These are phyloP conservation scores for Asterella californica DNA, from an alignment of 225 moss, liverwort and hornwort genomes.

Conservation along the genomic window DNA sequence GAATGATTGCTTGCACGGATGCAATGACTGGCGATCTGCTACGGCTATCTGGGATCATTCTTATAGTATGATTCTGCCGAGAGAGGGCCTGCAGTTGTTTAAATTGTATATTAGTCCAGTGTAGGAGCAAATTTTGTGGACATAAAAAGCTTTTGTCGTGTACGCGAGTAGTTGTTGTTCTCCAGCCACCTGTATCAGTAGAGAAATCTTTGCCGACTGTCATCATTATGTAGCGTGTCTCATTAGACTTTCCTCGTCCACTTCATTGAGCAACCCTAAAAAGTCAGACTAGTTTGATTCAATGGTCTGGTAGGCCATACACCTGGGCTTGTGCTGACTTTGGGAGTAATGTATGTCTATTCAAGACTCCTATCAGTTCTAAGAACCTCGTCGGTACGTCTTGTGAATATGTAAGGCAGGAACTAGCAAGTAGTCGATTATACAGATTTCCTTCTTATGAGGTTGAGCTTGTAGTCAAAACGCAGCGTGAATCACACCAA, in stretches of 20 bases:
- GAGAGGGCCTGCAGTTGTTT: constrained; percentile 1
- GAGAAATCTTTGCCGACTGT: background rate
- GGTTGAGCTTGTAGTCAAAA: background rate
- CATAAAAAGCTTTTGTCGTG: background rate
- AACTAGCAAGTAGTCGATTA: background rate
- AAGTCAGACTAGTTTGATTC: background rate
- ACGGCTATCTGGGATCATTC: background rate
- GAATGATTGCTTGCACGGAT: background rate
- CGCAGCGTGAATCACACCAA: no score
- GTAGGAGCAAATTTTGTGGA: constrained; percentile 12
- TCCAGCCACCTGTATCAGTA: background rate
- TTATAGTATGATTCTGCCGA: background rate
- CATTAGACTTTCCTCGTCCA: background rate
- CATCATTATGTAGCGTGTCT: background rate
- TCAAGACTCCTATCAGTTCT: background rate
- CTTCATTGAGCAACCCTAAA: background rate
- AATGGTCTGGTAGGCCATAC: background rate
- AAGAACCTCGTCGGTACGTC: background rate
- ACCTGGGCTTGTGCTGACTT: background rate
- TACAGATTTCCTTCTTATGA: background rate
- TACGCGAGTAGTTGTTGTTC: background rate
- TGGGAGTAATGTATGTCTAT: background rate
- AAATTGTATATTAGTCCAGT: constrained; percentile 4
- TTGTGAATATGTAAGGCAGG: background rate
- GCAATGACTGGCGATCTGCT: background rate